Evolutionary conservation across 768 basidiomycete genomes (phyloP).

Genomic region (Termitomyces heimii): DNA sequence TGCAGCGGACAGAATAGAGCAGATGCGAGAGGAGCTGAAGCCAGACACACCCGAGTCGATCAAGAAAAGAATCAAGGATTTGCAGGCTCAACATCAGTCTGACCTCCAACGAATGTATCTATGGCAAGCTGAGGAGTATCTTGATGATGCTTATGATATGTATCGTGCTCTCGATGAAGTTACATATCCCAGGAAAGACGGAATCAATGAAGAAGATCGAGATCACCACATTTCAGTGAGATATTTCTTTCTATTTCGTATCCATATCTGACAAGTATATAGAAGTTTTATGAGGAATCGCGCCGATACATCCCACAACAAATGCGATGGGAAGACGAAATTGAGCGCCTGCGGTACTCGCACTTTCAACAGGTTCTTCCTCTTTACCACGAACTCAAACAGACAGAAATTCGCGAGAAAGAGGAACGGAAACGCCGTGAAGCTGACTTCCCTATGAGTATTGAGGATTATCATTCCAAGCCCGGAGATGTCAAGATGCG

Average conservation of each 20-base stretch:
- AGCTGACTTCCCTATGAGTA: slow-evolving; percentile 26
- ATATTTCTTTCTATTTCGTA: not conserved
- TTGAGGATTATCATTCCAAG: slow-evolving; percentile 28
- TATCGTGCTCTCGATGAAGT: slow-evolving; percentile 23
- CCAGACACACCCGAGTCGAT: slow-evolving; percentile 21
- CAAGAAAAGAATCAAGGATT: slow-evolving; percentile 20
- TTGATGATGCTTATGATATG: slow-evolving; percentile 26
- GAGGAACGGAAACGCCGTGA: slow-evolving; percentile 19
- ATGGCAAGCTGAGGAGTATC: slow-evolving; percentile 28
- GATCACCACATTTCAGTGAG: slow-evolving; percentile 17
- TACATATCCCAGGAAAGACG: slow-evolving; percentile 8
- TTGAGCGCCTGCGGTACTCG: slow-evolving; percentile 23
- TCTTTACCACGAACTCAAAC: slow-evolving; percentile 13
- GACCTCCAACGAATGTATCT: slow-evolving; percentile 34
- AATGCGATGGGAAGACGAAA: slow-evolving; percentile 23
- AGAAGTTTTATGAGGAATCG: slow-evolving; percentile 21
- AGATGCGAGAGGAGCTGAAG: slow-evolving; percentile 27
- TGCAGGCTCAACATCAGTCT: slow-evolving; percentile 23
- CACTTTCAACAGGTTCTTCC: slow-evolving; percentile 21
- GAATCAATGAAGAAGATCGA: slow-evolving; percentile 13
- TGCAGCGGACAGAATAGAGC: slow-evolving; percentile 22
- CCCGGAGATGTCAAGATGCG: slow-evolving; percentile 41
- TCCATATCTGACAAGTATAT: not conserved
- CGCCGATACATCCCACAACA: slow-evolving; percentile 13
- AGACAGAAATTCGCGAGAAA: slow-evolving; percentile 17